Base-by-base conservation (phyloP, 2,329 filamentous ascomycete species). In the Dothideomycetes sp. region DNA sequence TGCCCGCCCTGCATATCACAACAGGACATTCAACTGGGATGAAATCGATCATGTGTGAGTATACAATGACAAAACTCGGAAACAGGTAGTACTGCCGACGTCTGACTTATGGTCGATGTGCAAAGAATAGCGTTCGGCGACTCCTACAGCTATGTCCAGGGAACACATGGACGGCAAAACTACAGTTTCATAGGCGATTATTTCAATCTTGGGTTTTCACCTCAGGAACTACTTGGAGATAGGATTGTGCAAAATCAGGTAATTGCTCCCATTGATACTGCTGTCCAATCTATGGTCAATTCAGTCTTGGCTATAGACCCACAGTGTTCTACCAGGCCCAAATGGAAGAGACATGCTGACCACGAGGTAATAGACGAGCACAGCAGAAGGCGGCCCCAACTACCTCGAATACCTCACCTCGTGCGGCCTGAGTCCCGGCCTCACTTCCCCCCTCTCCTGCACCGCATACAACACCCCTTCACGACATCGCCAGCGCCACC, bases 141-240 rank as follows among this genome's bases (percentile, higher is more conserved):
- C 42, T 69, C 65, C 0, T 71, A 70, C 46, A 70, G 69, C 2
- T 76, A 64, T 40, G 61, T 73, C 1, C 70, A 74, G 57, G 72
- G 72, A 8, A 68, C 65, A 1, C 52, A 61, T n/a, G 71, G 71
- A 3, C 63, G 57, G 22, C 55, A 64, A 38, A 69, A 72, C 43
- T 73, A 60, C 47, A 70, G 65, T 40, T 75, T 73, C 54, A 73
- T 75, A 34, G 69, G 69, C n/a, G 67, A 71, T 45, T 58, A 61
- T 34, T 54, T 68, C n/a, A 57, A 71, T 41, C 61, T 66, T 22
- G 54, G 60, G 18, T 74, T 66, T 47, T 62, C 64, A 1, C 53
- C 64, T 0, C 39, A 58, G 5, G 52, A 64, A 11, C 59, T 75
- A 0, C 56, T 73, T 11, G 55, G 54, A 1, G 57, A 71, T 48